A percentile compares a stretch with the other conserved stretches of the same genome.
Evolutionary conservation across 768 basidiomycete species (phyloP).

Genomic region (Russula earlei): DNA sequence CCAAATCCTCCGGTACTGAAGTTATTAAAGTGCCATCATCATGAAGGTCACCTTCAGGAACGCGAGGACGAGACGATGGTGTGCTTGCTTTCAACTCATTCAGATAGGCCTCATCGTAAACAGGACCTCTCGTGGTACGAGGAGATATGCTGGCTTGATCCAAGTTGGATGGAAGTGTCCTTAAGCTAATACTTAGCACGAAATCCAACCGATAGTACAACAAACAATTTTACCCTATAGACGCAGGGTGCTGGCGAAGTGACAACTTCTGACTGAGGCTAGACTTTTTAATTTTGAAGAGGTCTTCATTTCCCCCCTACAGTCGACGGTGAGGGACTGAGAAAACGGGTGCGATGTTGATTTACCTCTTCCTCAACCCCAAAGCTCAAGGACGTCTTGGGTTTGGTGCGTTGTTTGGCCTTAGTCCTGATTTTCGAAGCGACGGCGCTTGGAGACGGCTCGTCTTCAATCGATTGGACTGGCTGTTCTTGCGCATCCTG

Average conservation of each 20-base stretch:
- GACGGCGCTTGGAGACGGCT: conserved; percentile 47
- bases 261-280: conserved; percentile 58
- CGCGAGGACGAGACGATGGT: conserved; percentile 40
- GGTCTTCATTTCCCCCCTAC: conserved; percentile 51
- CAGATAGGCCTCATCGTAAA: conserved; percentile 66
- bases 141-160: conserved; percentile 22
- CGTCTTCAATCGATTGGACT: conserved; percentile 25
- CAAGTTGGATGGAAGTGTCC: background rate
- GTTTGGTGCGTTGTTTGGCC: conserved; percentile 48
- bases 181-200: background rate
- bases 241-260: conserved; percentile 43
- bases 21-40: conserved; percentile 42
- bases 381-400: conserved; percentile 68
- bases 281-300: conserved; percentile 77
- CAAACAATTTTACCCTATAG: conserved; percentile 16
- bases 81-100: conserved; percentile 75
- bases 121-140: conserved; percentile 39
- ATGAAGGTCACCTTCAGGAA: conserved; percentile 30
- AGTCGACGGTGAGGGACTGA: conserved; percentile 21
- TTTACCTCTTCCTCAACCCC: conserved; percentile 59
- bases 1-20: conserved; percentile 26
- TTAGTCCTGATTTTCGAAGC: conserved; percentile 65
- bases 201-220: background rate
- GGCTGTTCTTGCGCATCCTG: conserved; percentile 11
- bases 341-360: background rate